Base-by-base conservation (phyloP, 306 rosid species). In the Lablab purpureus region DNA sequence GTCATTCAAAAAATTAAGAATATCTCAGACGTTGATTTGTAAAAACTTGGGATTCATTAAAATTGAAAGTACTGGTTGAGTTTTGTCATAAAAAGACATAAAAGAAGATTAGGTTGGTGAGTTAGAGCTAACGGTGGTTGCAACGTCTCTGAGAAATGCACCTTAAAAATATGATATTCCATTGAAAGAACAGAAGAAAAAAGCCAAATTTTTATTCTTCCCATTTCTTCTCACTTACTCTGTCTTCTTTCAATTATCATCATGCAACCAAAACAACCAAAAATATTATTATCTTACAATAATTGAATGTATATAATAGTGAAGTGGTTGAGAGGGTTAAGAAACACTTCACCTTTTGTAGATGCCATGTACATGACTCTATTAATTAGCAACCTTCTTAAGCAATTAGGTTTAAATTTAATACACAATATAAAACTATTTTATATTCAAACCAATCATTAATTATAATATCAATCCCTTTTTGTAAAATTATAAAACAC, bases 71-170 rank as follows among this genome's bases (percentile, higher is more conserved):
- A 22, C 46, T 14, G 4, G 4, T 54, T 27, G 69, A 47, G 9
- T 12, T 18, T 43, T 34, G 43, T 67, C 76, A 43, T 43, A 54
- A 69, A 75, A 18, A 3, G 28, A 73, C 47, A 32, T 12, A 59
- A 32, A 67, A 32, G 37, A 59, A 43, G 63, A 62, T 82, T 69
- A 32, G 82, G 78, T 80, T 52, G 80, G 71, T 62, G 67, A n/a
- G 21, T 32, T 84, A 40, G 49, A 65, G 60, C 75, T 47, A 79
- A 75, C 28, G 86, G 80, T 82, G 70, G 90, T 79, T 87, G 81
- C 76, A 75, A 82, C 70, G 85, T 87, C 90, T 72, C 77, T 74
- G 1, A 40, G 75, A 69, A 86, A 72, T 76, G 68, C 75, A 80
- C 87, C 89, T 86, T 55, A 75, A 76, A n/a, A 65, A 37, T 76